These are phyloP conservation scores for Phalaenopsis aphrodite DNA, from an alignment of 106 monocot genomes.

Conservation along the genomic window DNA sequence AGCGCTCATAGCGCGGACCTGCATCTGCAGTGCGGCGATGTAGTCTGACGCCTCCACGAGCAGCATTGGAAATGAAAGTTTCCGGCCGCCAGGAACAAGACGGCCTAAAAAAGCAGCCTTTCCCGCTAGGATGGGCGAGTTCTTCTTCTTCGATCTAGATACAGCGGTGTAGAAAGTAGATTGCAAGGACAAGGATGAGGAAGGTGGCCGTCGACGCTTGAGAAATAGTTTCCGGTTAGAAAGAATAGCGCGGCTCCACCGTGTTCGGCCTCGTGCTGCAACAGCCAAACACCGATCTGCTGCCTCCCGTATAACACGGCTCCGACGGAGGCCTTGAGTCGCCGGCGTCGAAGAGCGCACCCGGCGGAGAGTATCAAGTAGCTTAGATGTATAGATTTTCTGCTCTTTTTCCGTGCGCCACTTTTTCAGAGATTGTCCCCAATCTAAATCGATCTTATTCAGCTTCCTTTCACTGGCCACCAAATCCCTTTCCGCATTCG, in stretches of 20 bases:
- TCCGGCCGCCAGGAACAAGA: slow-evolving; percentile 68
- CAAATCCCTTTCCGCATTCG: not conserved
- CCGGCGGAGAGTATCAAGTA: slow-evolving; percentile 64
- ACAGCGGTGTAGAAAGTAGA: not conserved
- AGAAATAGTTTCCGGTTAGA: slow-evolving; percentile 18
- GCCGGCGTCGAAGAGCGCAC: slow-evolving; percentile 26
- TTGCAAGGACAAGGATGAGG: not conserved
- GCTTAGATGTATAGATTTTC: slow-evolving; percentile 66
- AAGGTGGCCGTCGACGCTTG: slow-evolving; percentile 7
- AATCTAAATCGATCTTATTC: not conserved
- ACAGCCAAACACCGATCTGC: slow-evolving; percentile 75
- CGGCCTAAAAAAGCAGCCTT: slow-evolving; percentile 39
- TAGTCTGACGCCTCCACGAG: slow-evolving; percentile 60
- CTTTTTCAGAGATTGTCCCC: slow-evolving; percentile 8
- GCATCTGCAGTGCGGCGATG: slow-evolving; percentile 77
- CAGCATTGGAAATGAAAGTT: slow-evolving; percentile 30
- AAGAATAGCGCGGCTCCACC: slow-evolving; percentile 94
- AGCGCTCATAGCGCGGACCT: slow-evolving; percentile 47
- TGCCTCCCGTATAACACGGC: slow-evolving; percentile 63
- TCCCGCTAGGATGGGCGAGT: slow-evolving; percentile 3
- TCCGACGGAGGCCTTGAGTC: slow-evolving; percentile 11
- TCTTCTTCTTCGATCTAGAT: not conserved
- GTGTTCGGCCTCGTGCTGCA: slow-evolving; percentile 59
- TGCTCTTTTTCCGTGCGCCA: slow-evolving; percentile 50
- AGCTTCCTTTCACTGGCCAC: slow-evolving; percentile 9